Conservation (phyloP, 2,329 filamentous ascomycete genomes). For the Scopulariopsis brevicaulis region DNA sequence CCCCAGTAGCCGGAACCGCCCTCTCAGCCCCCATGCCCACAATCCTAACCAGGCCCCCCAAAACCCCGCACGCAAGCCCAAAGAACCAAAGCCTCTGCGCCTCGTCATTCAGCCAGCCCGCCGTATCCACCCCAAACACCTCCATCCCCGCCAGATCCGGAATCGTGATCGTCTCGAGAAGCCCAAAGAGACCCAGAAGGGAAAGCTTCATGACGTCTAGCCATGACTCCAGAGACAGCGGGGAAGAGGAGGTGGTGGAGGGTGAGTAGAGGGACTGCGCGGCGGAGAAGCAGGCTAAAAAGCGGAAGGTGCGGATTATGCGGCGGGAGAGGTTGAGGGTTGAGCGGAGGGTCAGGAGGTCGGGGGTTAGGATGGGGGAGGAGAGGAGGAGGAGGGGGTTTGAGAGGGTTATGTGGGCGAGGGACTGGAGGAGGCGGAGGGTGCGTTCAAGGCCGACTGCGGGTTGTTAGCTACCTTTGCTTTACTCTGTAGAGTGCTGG, state of each 20-base stretch:
- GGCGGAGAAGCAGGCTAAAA: slow-evolving; percentile 43
- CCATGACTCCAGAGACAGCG: background rate
- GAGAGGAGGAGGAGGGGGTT: slow-evolving; percentile 27
- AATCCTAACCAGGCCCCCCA: slow-evolving; percentile 29
- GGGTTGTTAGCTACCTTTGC: background rate
- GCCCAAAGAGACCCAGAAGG: slow-evolving; percentile 54
- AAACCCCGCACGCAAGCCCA: slow-evolving; percentile 39
- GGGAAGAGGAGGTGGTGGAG: background rate
- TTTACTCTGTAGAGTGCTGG: too few species aligned
- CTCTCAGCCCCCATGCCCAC: slow-evolving; percentile 21
- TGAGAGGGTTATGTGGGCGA: slow-evolving; percentile 33
- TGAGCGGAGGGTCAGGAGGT: slow-evolving; percentile 17
- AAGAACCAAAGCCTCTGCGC: slow-evolving; percentile 62
- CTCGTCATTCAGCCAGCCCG: slow-evolving; percentile 39
- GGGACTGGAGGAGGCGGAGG: slow-evolving; percentile 44
- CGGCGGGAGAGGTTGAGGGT: slow-evolving; percentile 41
- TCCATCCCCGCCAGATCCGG: slow-evolving; percentile 34
- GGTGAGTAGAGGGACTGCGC: slow-evolving; percentile 16
- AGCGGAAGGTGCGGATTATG: slow-evolving; percentile 58
- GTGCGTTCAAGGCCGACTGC: slow-evolving; percentile 49
- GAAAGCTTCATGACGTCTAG: slow-evolving; percentile 45
- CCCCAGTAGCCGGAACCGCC: slow-evolving; percentile 18
- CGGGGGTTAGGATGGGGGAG: slow-evolving; percentile 14
- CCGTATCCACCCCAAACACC: slow-evolving; percentile 31
- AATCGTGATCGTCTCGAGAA: slow-evolving; percentile 54